Evolutionary conservation across 106 monocot genomes (phyloP), one percentile per base, ranked within the genome.

Genomic region (Allium sativum): DNA sequence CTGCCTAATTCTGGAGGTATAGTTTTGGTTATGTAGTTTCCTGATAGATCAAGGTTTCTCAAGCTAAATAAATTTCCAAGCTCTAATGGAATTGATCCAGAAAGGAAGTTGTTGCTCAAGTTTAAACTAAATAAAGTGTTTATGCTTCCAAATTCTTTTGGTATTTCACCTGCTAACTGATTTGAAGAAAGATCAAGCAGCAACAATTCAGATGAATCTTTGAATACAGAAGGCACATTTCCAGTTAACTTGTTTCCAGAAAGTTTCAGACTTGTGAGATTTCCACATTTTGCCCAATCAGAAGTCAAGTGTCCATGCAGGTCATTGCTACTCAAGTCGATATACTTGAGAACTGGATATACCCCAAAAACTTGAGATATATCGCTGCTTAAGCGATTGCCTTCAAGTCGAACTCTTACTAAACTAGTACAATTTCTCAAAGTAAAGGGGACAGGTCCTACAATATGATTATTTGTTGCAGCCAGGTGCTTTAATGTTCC

Each of bases 221-320:
- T 72, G 45, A 77, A 40, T 13, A 62, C 56, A 0, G 61, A 18
- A 20, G 77, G 72, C 62, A 77, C 72, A 21, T 14, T 55, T 46
- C 77, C 72, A 42, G 55, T 31, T n/a, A 77, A 13, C 10, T 21
- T 16, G 15, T 76, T 76, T 12, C 58, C 58, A 7, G 76, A 57
- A 13, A 86, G 50, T 46, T 63, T 59, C 10, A 86, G 55, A 13
- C 16, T 65, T 14, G 74, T 62, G 7, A 86, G 59, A 19, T 51
- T 75, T 22, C 18, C 45, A 51, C 72, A 81, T 9, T 58, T 18
- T 6, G 65, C 78, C 81, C 78, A 86, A 57, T 58, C 17, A 1
- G 44, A 45, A 2, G 81, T 75, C 2, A 86, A 53, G 72, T 71
- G 44, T 15, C 81, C 85, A 22, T 57, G 43, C 17, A 86, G 48